Percentiles rank a stretch among this genome's conserved stretches.
Conservation (phyloP, 306 rosid species). For the Vigna mungo region DNA sequence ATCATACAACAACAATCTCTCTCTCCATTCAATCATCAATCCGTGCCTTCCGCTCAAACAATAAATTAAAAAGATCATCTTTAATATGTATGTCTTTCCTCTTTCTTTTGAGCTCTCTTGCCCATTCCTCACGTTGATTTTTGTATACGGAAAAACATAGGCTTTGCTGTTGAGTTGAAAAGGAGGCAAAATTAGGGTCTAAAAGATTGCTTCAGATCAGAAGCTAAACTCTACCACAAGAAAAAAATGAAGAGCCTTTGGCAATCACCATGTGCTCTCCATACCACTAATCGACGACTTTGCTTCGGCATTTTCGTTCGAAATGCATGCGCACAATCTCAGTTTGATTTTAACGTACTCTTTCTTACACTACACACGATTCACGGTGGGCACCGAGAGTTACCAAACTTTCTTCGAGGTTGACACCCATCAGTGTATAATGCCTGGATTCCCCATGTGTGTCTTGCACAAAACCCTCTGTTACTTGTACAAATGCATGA, state of each 20-base stretch:
- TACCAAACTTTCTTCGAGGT: conserved; percentile 17
- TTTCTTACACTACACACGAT: background rate
- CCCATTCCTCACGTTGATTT: background rate
- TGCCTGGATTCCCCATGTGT: conserved; percentile 37
- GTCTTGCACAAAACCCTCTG: conserved; percentile 13
- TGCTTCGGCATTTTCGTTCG: conserved; percentile 28
- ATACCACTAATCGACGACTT: conserved; percentile 25
- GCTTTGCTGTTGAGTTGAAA: background rate
- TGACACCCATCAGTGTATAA: conserved; percentile 36
- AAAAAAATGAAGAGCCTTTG: conserved; percentile 2
- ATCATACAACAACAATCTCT: no score
- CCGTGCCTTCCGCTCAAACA: no score
- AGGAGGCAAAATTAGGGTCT: background rate
- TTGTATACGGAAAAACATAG: background rate
- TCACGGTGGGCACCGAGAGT: background rate
- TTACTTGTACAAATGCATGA: conserved; percentile 3
- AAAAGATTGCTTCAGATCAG: background rate
- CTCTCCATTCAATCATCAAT: no score
- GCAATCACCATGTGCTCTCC: conserved; percentile 46
- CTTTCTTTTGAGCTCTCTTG: background rate
- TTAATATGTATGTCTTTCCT: no score
- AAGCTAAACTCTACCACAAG: background rate
- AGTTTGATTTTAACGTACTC: background rate
- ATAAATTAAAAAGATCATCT: no score
- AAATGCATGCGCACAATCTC: background rate